Evolutionary conservation across 2,329 filamentous ascomycete genomes (phyloP).

Genomic region (Aureobasidium sp.): DNA sequence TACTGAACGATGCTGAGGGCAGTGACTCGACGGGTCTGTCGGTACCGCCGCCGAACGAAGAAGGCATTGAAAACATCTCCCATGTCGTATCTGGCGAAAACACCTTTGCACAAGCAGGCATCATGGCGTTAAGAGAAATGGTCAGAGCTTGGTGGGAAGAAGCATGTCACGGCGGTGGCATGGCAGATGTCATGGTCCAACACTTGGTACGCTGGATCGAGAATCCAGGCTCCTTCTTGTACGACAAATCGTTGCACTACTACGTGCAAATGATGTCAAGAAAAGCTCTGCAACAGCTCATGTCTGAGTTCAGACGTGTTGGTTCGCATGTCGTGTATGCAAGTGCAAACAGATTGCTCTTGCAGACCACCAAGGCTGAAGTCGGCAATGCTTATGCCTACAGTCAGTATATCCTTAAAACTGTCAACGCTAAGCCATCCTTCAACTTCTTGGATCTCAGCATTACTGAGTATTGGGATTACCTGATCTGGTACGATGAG

Average conservation of each 20-base stretch:
- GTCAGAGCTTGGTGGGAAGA: conserved; percentile 98
- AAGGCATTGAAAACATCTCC: conserved; percentile 50
- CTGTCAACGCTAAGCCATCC: conserved; percentile 86
- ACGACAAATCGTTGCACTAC: conserved; percentile 88
- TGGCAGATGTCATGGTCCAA: conserved; percentile 97
- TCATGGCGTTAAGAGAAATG: conserved; percentile 91
- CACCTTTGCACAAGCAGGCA: conserved; percentile 85
- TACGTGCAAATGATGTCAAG: conserved; percentile 98
- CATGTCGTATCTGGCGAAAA: conserved; percentile 65
- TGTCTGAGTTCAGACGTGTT: conserved; percentile 91
- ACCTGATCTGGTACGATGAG: conserved; percentile 96
- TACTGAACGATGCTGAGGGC: conserved; percentile 94
- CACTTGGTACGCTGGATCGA: conserved; percentile 97
- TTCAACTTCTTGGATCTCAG: conserved; percentile 97
- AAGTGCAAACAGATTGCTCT: conserved; percentile 74
- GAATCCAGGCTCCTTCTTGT: conserved; percentile 85
- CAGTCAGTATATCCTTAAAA: conserved; percentile 95
- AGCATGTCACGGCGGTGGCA: conserved; percentile 60
- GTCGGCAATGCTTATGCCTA: conserved; percentile 96
- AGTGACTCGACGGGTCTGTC: conserved; percentile 82
- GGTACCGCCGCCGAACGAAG: conserved; percentile 55
- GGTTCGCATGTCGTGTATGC: conserved; percentile 96
- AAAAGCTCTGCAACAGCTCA: conserved; percentile 93
- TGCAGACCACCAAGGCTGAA: conserved; percentile 94
- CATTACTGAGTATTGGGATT: conserved; percentile 99